phyloP scores from a whole-genome alignment of 2,329 filamentous ascomycete species.

The Fusarium brachygibbosum region DNA sequence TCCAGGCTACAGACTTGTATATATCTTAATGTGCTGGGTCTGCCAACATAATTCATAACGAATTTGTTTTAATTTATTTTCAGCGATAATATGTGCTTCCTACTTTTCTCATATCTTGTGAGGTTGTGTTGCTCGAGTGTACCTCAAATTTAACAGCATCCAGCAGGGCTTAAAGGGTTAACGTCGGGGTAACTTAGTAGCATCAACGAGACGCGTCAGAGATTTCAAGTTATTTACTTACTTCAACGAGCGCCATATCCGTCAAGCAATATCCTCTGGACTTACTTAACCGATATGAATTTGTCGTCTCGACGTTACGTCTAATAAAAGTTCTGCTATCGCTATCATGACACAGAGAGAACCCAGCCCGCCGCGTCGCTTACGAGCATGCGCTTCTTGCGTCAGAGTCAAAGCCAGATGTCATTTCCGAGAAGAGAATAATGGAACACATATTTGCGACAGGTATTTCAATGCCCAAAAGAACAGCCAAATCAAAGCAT shows the following conservation, averaged over 20 bases:
- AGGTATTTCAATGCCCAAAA: slow-evolving; percentile 35
- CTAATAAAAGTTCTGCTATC: not conserved
- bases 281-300: not conserved
- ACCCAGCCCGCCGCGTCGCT: slow-evolving; percentile 49
- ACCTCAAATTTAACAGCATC: not conserved
- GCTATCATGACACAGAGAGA: slow-evolving; percentile 33
- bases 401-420: slow-evolving; percentile 50
- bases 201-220: not conserved
- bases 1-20: not conserved
- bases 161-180: not conserved
- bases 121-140: too few relatives aligned
- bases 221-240: not conserved
- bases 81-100: not conserved
- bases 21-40: not conserved
- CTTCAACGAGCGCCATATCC: not conserved
- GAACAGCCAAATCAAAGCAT: not conserved
- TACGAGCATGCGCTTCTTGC: slow-evolving; percentile 51
- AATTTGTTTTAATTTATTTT: not conserved
- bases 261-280: not conserved
- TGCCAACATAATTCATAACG: not conserved
- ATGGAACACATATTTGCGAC: slow-evolving; percentile 47
- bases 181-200: not conserved
- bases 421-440: slow-evolving; percentile 46
- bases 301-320: not conserved
- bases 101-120: not conserved